phyloP scores from a whole-genome alignment of 345 rosid species.

The Rhizophora apiculata region DNA sequence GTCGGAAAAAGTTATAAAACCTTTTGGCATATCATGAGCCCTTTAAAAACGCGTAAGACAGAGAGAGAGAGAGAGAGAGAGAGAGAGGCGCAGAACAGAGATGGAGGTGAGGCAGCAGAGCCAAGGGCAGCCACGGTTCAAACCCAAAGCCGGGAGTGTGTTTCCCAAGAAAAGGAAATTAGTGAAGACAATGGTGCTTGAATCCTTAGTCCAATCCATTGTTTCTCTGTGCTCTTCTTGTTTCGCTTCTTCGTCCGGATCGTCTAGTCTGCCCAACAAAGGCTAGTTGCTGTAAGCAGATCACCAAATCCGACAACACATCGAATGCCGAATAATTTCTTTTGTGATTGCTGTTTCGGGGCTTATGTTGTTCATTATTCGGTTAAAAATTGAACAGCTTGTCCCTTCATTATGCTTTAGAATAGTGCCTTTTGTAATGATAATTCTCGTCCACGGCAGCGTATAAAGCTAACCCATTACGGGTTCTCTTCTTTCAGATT shows the following conservation, averaged over 20 bases:
- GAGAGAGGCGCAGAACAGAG: neutral
- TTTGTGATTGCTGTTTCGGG: neutral
- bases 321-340: neutral
- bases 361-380: neutral
- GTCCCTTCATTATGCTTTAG: too few species aligned
- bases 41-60: too few species aligned
- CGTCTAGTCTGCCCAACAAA: neutral
- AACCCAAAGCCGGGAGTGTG: slow-evolving; percentile 19
- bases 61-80: too few species aligned
- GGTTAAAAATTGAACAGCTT: too few species aligned
- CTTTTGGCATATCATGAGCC: too few species aligned
- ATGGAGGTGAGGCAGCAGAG: neutral
- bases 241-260: neutral
- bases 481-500: too few species aligned
- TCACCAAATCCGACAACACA: neutral
- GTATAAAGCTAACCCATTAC: too few species aligned
- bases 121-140: neutral
- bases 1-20: too few species aligned
- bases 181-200: slow-evolving; percentile 17
- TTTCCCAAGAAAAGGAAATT: slow-evolving; percentile 20
- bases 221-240: neutral
- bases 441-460: too few species aligned
- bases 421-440: too few species aligned
- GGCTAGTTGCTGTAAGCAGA: neutral
- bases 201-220: neutral